Conservation (phyloP, 2,329 filamentous ascomycete genomes). For the Truncatella angustata region DNA sequence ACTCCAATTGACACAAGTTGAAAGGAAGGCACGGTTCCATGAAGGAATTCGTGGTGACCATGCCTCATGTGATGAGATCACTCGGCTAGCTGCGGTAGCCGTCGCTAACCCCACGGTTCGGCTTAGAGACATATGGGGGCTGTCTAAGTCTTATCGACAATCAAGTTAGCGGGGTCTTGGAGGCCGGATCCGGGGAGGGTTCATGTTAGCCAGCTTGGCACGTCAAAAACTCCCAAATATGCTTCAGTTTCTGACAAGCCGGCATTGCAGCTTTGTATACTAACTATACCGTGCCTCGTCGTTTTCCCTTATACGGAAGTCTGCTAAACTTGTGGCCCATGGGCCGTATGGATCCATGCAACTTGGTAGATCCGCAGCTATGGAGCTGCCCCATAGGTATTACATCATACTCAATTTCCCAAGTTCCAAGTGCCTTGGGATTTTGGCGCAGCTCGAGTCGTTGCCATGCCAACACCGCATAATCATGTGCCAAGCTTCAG, state of each 20-base stretch:
- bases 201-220: too few relatives aligned
- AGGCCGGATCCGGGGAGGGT: too few relatives aligned
- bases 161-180: neutral
- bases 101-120: constrained; percentile 7
- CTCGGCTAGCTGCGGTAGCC: constrained; percentile 9
- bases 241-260: too few relatives aligned
- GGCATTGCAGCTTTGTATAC: too few relatives aligned
- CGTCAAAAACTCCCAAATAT: too few relatives aligned
- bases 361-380: neutral
- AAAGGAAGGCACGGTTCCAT: too few relatives aligned
- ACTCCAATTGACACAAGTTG: too few relatives aligned
- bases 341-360: too few relatives aligned
- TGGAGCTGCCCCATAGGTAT: neutral
- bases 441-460: neutral
- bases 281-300: too few relatives aligned
- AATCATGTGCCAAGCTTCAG: neutral
- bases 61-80: constrained; percentile 4
- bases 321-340: too few relatives aligned
- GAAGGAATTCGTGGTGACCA: neutral
- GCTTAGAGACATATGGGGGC: constrained; percentile 1
- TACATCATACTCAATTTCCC: neutral
- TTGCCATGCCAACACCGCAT: constrained; percentile 6
- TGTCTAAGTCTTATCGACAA: constrained; percentile 4
- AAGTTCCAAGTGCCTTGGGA: neutral
- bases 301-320: too few relatives aligned